Conservation (phyloP, 2,329 filamentous ascomycete genomes). For the Cladosporium phlei region DNA sequence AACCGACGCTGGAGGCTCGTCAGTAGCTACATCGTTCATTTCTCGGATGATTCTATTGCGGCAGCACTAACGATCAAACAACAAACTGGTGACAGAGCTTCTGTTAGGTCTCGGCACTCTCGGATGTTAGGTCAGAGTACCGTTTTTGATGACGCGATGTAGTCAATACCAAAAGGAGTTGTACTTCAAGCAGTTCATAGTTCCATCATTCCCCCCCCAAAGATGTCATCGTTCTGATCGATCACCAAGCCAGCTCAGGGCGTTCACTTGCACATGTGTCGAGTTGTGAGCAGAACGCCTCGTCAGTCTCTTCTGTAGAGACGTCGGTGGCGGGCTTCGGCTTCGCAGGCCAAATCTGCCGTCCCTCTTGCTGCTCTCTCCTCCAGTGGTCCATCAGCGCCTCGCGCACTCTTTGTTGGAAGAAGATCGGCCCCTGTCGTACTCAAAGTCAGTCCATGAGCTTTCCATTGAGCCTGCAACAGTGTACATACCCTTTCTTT, state of each 20-base stretch:
- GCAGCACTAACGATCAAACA: no score
- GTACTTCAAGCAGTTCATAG: no score
- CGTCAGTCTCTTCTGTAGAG: background rate
- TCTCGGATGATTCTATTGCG: no score
- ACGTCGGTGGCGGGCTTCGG: background rate
- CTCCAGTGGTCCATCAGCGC: conserved; percentile 26
- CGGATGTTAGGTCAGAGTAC: no score
- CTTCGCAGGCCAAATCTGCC: conserved; percentile 25
- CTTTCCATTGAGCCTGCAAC: background rate
- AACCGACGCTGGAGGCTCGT: no score
- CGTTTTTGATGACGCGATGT: no score
- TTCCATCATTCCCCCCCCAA: no score
- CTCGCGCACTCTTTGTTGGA: conserved; percentile 16
- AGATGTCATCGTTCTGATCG: no score
- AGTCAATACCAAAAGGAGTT: no score
- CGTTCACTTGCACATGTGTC: background rate
- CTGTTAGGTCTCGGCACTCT: no score
- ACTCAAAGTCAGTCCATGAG: background rate
- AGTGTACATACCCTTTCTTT: conserved; percentile 5
- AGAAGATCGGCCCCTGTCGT: conserved; percentile 6
- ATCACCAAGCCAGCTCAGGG: conserved; percentile 9
- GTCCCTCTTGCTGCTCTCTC: conserved; percentile 23
- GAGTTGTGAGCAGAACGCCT: conserved; percentile 8
- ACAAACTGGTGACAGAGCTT: no score
- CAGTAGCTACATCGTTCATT: no score